Base-by-base conservation (phyloP, 495 filamentous ascomycete genomes). In the Hypoxylon perforatum region DNA sequence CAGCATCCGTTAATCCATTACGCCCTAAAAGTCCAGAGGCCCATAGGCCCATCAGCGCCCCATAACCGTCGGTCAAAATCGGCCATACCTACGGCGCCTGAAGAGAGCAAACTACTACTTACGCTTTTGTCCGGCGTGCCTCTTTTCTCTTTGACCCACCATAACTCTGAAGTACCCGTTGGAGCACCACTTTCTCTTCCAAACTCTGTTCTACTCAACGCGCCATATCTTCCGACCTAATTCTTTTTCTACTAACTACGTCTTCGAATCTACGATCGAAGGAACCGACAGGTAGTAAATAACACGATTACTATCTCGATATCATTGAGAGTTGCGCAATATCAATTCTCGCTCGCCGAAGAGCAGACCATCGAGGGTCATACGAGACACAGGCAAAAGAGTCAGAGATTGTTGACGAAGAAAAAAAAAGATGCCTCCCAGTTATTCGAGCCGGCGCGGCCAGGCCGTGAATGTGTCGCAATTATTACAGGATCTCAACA, bases 401-500 rank as follows among this genome's bases (percentile, higher is more conserved):
- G 25, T 28, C 25, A 49, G 21, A 7, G 19, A 4, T 36, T 38
- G 39, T n/a, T 15, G n/a, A 23, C 30, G 25, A 28, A 7, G 7
- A 28, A 28, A 28, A 28, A 28, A 36, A 60, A 63, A 63, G 28
- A 69, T 69, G 65, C 65, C 65, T 7, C 65, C 72, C 35, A 80
- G 77, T 67, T 93, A 85, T 84, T 85, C 84, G 61, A 73, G 79
- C 44, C 90, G 92, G 49, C 85, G 87, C 60, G 87, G 84, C 52
- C 90, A 91, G 36, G 69, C 72, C 72, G 72, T 72, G 63, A 96
- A 94, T 74, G 91, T 97, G 72, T 91, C 92, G 53, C 90, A 92
- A 69, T 94, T 94, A 78, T 82, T 98, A 74, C 89, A 93, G 65
- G 90, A 94, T 70, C 82, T 97, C 55, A 97, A 97, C 77, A 84